Base-by-base conservation (phyloP, 2,329 filamentous ascomycete species). In the Chalaropsis ovoidea region DNA sequence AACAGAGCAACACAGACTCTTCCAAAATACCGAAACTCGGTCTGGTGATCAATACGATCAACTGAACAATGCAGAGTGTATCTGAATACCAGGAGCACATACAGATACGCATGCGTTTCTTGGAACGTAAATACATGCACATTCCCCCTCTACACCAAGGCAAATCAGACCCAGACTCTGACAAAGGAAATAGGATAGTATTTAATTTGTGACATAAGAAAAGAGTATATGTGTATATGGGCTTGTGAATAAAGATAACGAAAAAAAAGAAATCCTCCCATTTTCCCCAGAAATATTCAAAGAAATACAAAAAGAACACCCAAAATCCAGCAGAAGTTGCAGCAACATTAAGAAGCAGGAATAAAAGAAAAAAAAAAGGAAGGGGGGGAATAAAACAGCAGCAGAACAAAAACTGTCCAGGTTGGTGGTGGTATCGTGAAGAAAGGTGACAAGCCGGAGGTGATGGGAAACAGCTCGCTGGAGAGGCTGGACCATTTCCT, bases 341-440 rank as follows among this genome's bases (percentile, higher is more conserved):
- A 35, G 52, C 27, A 39, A 35, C 52, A 58, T 58, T 58, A 58
- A 10, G 43, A 47, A 47, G 35, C 35, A 39, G 35, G 35, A 39
- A 56, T 56, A 56, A 31, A 60, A 60, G 27, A 27, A 60, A 60
- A 31, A 11, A 52, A 63, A 63, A 63, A n/a, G 43, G 61, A 63
- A 19, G 22, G 45, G 19, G 47, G 24, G n/a, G 47, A 52, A 52
- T 52, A 56, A 65, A 60, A 45, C 47, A n/a, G 41, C 8, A 43
- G 22, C 24, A 15, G 17, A 56, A 42, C 49, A 39, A 49, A 63
- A 54, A 49, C 52, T 58, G 27, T 4, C 27, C 52, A n/a, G 52
- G 5, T 10, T 31, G 27, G 31, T 58, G 27, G 31, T 58, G 24
- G 52, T 35, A 35, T 58, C 52, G 52, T 58, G 24, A 58, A 8